These are phyloP conservation scores for Zanthoxylum bungeanum DNA, from an alignment of 345 rosid genomes.

Conservation along the genomic window DNA sequence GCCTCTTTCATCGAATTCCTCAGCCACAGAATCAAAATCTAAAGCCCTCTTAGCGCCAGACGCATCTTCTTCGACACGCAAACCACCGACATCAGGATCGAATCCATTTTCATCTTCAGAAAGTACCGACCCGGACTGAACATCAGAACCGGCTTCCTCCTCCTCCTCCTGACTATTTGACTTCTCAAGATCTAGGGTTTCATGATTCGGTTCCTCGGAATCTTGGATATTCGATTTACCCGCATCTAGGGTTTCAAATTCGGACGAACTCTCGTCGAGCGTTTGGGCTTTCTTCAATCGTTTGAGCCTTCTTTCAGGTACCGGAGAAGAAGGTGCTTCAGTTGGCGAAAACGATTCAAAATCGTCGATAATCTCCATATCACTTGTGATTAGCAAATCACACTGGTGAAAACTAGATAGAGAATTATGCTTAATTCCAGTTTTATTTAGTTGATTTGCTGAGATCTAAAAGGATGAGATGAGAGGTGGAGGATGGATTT, in stretches of 20 bases:
- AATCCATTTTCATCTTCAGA: constrained; percentile 27
- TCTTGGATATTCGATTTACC: background rate
- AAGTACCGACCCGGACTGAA: constrained; percentile 19
- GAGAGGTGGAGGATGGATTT: background rate
- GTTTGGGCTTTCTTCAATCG: constrained; percentile 57
- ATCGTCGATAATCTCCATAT: constrained; percentile 53
- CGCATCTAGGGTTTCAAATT: constrained; percentile 12
- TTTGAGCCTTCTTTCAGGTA: constrained; percentile 51
- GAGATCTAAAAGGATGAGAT: constrained; percentile 1
- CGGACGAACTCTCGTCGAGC: constrained; percentile 18
- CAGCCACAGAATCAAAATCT: constrained; percentile 42
- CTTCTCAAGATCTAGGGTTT: constrained; percentile 18
- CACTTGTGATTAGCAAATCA: constrained; percentile 2
- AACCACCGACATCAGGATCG: constrained; percentile 31
- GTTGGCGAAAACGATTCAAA: constrained; percentile 41
- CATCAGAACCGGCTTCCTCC: constrained; percentile 22
- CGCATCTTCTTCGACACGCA: constrained; percentile 23
- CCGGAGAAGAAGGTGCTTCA: constrained; percentile 39
- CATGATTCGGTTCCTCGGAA: background rate
- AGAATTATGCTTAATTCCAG: background rate
- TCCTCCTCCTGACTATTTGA: constrained; percentile 12
- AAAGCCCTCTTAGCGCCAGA: constrained; percentile 37
- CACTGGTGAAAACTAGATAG: background rate
- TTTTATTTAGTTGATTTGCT: background rate
- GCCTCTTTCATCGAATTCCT: constrained; percentile 24